These are phyloP conservation scores for Backusella sp. DNA, from an alignment of 192 early-diverging fungal species.

Conservation along the genomic window DNA sequence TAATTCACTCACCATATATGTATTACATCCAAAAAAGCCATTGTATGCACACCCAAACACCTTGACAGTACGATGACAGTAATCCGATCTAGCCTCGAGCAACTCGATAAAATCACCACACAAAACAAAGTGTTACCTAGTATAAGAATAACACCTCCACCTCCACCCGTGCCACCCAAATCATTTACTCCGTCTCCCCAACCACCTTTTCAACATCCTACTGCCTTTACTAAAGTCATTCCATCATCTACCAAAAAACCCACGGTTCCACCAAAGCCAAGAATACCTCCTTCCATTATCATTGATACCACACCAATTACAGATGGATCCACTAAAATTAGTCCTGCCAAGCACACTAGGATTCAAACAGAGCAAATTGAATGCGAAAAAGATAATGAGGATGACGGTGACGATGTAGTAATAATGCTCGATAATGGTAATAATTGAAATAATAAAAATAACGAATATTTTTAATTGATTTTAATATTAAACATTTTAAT, in stretches of 20 bases:
- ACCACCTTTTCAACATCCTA: background rate
- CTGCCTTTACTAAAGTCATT: background rate
- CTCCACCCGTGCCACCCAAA: constrained; percentile 27
- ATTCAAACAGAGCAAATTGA: constrained; percentile 21
- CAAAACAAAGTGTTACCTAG: constrained; percentile 15
- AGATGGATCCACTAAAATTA: constrained; percentile 13
- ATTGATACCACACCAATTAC: constrained; percentile 5
- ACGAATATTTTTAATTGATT: background rate
- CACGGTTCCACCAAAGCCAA: constrained; percentile 49
- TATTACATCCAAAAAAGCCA: background rate
- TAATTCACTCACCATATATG: background rate
- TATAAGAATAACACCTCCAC: background rate
- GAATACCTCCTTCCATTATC: constrained; percentile 6
- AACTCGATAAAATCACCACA: constrained; percentile 9
- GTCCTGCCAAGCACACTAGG: background rate
- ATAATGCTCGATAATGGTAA: constrained; percentile 6
- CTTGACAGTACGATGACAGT: background rate
- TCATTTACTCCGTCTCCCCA: background rate
- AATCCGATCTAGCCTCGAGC: constrained; percentile 12
- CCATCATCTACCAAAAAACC: constrained; percentile 13
- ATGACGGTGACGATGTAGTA: constrained; percentile 40
- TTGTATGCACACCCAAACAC: background rate
- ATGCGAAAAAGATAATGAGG: constrained; percentile 37
- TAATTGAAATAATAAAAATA: background rate
- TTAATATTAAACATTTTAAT: background rate